Base-by-base conservation (phyloP, 2,329 filamentous ascomycete genomes). In the Neophaeococcomyces mojaviensis region DNA sequence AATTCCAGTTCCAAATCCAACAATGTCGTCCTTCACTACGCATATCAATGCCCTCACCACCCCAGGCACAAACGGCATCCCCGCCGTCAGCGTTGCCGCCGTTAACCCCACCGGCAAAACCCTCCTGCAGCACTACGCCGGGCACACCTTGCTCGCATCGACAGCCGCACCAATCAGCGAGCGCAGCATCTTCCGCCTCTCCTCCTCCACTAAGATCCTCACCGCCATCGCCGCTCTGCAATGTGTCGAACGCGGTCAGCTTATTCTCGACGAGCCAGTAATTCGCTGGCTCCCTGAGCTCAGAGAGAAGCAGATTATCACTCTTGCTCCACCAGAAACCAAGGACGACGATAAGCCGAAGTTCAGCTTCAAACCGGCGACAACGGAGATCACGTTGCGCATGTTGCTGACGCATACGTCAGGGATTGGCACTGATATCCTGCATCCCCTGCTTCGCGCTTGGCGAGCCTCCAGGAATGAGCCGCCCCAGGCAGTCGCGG, bases 191-290 rank as follows among this genome's bases (percentile, higher is more conserved):
- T 56, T 67, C 4, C 39, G 68, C 4, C 65, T 52, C 31, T 49
- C 69, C 0, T 64, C 63, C 3, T 68, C 64, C 3, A 67, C 62
- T 20, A 72, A 72, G 49, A 57, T 80, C 2, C 50, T 77, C 44
- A 69, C 75, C 2, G 67, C 69, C 1, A 68, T 80, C 40, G 70
- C 75, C 2, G 68, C 68, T 1, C 55, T 80, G 7, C 72, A 77
- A 48, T 69, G 72, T 36, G 72, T 79, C 1, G 75, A 79, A 28
- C 64, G 70, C 6, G 74, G 72, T 0, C 55, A 70, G 0, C 53
- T 78, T 0, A 58, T 57, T 2, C 60, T 79, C 0, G 65, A 69
- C 7, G 67, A 66, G 3, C 69, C 77, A 44, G 52, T 78, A 0
- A 62, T 64, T 0, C 32, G 54, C 1, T 34, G 73, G 2, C 59